Percentiles rank a stretch among this genome's conserved stretches.
Conservation (phyloP, 2,329 filamentous ascomycete species). For the Podosphaera aphanis region DNA sequence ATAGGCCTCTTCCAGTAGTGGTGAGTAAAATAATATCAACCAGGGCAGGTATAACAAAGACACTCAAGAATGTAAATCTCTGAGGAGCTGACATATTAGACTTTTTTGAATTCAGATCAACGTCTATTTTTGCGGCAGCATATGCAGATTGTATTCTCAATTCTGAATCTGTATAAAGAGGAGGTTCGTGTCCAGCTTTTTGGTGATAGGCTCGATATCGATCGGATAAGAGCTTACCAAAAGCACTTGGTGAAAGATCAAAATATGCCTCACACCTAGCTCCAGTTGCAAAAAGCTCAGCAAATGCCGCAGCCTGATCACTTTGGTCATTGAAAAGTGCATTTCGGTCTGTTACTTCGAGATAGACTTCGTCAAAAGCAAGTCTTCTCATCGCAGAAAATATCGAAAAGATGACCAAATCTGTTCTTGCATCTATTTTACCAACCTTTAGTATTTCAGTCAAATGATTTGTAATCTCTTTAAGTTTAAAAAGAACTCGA, state of each 20-base stretch:
- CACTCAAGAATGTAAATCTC: conserved; percentile 24
- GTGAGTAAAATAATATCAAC: conserved; percentile 5
- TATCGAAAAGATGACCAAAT: conserved; percentile 31
- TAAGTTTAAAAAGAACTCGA: conserved; percentile 4
- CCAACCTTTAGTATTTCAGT: conserved; percentile 2
- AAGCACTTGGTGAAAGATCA: conserved; percentile 25
- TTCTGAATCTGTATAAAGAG: conserved; percentile 25
- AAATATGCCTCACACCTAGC: conserved; percentile 40
- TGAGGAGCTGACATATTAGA: conserved; percentile 19
- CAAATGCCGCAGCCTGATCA: conserved; percentile 39
- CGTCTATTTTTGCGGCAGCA: conserved; percentile 27
- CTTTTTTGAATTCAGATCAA: conserved; percentile 22
- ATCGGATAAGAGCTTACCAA: conserved; percentile 19
- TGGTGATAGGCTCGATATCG: conserved; percentile 21
- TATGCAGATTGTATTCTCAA: conserved; percentile 25
- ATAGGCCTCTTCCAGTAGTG: conserved; percentile 5
- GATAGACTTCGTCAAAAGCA: conserved; percentile 37
- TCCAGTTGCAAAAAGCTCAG: conserved; percentile 37
- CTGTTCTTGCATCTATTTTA: conserved; percentile 22
- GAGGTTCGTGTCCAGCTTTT: conserved; percentile 24
- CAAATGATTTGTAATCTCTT: conserved; percentile 5
- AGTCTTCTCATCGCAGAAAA: conserved; percentile 32
- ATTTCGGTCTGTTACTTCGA: conserved; percentile 39
- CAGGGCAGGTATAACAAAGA: conserved; percentile 24
- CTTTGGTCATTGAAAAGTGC: conserved; percentile 35